Percentiles rank a stretch among this genome's conserved stretches.
Conservation (phyloP, 2,329 filamentous ascomycete genomes). For the Botrytis squamosa region DNA sequence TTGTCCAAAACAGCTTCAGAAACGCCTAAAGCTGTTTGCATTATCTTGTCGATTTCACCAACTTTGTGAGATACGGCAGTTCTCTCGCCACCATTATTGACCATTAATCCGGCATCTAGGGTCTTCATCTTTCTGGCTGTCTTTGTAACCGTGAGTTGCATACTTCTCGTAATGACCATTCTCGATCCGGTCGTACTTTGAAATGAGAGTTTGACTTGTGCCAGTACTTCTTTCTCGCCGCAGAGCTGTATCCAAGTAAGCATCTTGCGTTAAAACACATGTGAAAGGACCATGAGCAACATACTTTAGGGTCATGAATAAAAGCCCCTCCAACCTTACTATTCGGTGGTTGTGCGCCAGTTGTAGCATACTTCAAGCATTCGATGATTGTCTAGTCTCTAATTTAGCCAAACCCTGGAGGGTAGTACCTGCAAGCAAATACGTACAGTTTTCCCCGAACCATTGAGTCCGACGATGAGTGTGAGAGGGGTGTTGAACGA, state of each 20-base stretch:
- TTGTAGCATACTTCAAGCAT: conserved; percentile 96
- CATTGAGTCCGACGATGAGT: conserved; percentile 95
- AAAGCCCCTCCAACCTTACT: conserved; percentile 84
- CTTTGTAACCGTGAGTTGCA: conserved; percentile 88
- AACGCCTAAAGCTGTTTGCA: conserved; percentile 85
- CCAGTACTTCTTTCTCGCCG: conserved; percentile 84
- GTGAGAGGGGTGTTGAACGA: conserved; percentile 88
- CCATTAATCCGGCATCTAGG: conserved; percentile 74
- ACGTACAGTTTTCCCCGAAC: conserved; percentile 83
- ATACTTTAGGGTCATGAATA: conserved; percentile 90
- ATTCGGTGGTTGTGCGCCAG: conserved; percentile 89
- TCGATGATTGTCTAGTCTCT: conserved; percentile 82
- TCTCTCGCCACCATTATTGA: conserved; percentile 76
- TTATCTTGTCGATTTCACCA: conserved; percentile 76
- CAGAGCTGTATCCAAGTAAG: conserved; percentile 53
- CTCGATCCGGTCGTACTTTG: conserved; percentile 72
- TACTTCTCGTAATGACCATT: conserved; percentile 78
- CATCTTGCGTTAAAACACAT: conserved; percentile 19
- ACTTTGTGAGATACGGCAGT: conserved; percentile 76
- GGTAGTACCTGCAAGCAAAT: not conserved
- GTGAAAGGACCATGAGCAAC: conserved; percentile 7
- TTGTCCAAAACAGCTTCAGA: conserved; percentile 86
- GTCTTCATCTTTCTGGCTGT: conserved; percentile 68
- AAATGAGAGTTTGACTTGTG: conserved; percentile 89
- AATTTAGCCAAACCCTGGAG: conserved; percentile 19